These are phyloP conservation scores for Vitis riparia DNA, from an alignment of 164 flowering plant genomes.

Conservation along the genomic window DNA sequence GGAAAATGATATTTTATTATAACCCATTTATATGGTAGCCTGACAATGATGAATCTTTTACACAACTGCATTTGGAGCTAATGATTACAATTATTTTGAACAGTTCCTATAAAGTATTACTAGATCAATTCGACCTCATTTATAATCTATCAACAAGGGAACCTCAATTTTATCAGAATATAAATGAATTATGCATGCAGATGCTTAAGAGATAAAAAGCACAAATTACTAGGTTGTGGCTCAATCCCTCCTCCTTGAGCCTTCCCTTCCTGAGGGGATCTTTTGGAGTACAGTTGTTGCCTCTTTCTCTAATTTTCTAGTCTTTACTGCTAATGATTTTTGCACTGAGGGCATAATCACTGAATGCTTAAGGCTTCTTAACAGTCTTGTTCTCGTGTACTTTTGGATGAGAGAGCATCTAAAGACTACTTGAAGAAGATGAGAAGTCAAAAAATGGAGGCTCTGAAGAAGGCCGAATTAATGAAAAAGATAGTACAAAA, in stretches of 20 bases:
- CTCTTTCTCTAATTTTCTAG: background rate
- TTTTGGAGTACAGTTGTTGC: background rate
- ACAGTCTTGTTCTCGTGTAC: constrained; percentile 79
- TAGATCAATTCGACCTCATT: too few species aligned
- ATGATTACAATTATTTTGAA: too few species aligned
- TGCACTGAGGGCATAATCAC: constrained; percentile 2
- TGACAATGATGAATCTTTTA: too few species aligned
- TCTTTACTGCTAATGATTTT: background rate
- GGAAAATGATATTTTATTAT: too few species aligned
- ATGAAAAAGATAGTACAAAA: constrained; percentile 51
- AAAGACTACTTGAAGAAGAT: constrained; percentile 59
- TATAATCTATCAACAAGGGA: too few species aligned
- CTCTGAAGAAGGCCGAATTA: constrained; percentile 50
- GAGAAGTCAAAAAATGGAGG: constrained; percentile 64
- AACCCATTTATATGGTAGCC: too few species aligned
- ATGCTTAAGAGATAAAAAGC: background rate
- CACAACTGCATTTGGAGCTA: too few species aligned
- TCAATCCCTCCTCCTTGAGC: background rate
- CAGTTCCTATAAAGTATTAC: too few species aligned
- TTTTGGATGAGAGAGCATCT: constrained; percentile 58
- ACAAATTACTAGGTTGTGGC: background rate
- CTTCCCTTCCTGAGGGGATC: background rate
- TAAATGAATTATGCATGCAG: too few species aligned
- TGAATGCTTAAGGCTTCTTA: constrained; percentile 6
- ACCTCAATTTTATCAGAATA: too few species aligned